phyloP scores from a whole-genome alignment of 1,139 yeast genomes.

The Protomyces lactucae-debilis region DNA sequence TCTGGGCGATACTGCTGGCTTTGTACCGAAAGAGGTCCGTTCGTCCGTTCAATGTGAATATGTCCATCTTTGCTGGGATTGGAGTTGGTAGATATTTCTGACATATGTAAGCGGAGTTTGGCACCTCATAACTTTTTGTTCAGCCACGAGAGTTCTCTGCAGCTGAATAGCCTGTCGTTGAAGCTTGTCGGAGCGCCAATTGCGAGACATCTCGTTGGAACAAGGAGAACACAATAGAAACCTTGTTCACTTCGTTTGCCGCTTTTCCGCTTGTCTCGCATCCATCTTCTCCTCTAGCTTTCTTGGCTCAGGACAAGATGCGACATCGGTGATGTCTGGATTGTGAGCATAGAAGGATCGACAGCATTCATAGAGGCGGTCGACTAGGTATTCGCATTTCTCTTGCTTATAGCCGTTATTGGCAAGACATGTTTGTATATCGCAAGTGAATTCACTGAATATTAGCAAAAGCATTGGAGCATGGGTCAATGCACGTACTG shows the following conservation, averaged over 20 bases:
- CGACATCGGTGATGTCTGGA: conserved; percentile 7
- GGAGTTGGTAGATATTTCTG: too few species aligned
- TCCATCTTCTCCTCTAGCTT: conserved; percentile 7
- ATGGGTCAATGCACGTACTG: background rate
- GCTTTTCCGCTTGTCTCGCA: conserved; percentile 4
- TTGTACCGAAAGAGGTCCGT: too few species aligned
- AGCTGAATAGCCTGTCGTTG: too few species aligned
- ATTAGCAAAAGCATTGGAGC: background rate
- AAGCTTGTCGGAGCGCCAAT: too few species aligned
- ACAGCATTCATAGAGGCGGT: conserved; percentile 20
- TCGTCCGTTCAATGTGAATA: too few species aligned
- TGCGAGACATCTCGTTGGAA: too few species aligned
- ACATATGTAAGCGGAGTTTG: too few species aligned
- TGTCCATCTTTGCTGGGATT: too few species aligned
- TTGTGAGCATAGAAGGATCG: conserved; percentile 11
- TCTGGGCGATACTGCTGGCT: too few species aligned
- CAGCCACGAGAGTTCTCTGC: too few species aligned
- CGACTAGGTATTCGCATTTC: conserved; percentile 20
- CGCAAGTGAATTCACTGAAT: background rate
- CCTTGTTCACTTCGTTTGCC: background rate
- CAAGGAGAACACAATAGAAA: too few species aligned
- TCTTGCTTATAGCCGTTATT: conserved; percentile 24
- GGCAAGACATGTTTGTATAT: conserved; percentile 15
- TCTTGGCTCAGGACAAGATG: conserved; percentile 18
- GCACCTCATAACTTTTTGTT: too few species aligned